Evolutionary conservation across 306 rosid species (phyloP).

Genomic region (Lathyrus aphaca): DNA sequence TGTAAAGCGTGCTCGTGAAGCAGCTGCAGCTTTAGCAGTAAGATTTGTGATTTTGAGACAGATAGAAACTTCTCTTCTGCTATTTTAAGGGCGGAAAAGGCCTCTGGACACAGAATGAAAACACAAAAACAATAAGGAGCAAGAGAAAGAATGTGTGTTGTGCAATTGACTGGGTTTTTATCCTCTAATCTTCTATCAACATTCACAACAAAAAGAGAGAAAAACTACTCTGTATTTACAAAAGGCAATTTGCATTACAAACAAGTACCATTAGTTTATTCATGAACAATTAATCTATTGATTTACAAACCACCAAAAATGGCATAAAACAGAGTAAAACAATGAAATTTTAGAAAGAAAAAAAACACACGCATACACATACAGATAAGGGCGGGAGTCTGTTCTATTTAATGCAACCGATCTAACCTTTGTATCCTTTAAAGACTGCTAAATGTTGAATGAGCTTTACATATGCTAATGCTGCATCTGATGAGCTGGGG

Average conservation of each 20-base stretch:
- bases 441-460: constrained; percentile 89
- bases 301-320: constrained; percentile 18
- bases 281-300: constrained; percentile 11
- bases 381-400: neutral
- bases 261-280: constrained; percentile 6
- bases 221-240: constrained; percentile 19
- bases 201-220: constrained; percentile 18
- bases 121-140: constrained; percentile 10
- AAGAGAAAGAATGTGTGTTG: constrained; percentile 14
- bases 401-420: constrained; percentile 42
- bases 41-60: constrained; percentile 79
- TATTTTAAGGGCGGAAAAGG: constrained; percentile 80
- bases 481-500: constrained; percentile 83
- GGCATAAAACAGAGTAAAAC: constrained; percentile 8
- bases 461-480: constrained; percentile 88
- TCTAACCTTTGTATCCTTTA: constrained; percentile 89
- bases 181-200: constrained; percentile 10
- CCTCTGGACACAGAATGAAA: constrained; percentile 58
- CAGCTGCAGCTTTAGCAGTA: constrained; percentile 80
- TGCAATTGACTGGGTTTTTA: constrained; percentile 7
- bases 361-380: neutral
- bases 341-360: constrained; percentile 1
- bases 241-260: constrained; percentile 21
- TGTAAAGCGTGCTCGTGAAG: constrained; percentile 90
- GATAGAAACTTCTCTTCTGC: constrained; percentile 89